Base-by-base conservation (phyloP, 257 asterid species). In the Haberlea rhodopensis region DNA sequence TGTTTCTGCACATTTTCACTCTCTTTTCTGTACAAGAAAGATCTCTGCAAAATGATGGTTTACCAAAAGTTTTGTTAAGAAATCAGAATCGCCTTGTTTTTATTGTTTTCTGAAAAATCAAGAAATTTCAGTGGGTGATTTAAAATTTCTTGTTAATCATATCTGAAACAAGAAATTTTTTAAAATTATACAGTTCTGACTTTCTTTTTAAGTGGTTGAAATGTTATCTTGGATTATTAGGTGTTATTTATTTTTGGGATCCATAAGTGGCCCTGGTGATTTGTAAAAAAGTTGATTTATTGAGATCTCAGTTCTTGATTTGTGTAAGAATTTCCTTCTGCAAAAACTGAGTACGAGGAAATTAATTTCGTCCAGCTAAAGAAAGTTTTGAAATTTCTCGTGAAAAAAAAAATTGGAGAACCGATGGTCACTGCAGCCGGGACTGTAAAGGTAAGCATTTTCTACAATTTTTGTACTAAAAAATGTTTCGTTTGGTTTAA, bases 401-500 rank as follows among this genome's bases (percentile, higher is more conserved):
- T 43, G 16, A 40, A 68, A 43, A 20, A 28, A 32, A 53, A 37
- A 20, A 34, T 57, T 25, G 58, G 65, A 72, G 66, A 59, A 73
- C 8, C 67, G 22, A 78, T 75, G 77, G 67, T 57, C 68, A 64
- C 79, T 69, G 74, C 81, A 64, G 76, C 75, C 55, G 82, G 77
- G 87, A 67, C 55, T 72, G 1, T 21, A 61, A 73, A 69, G 86
- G 96, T 88, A 65, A 67, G 77, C 43, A 13, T 18, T 69, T 67
- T 25, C n/a, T 11, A n/a, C n/a, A n/a, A 20, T 54, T 60, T 76
- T 24, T 46, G 6, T 60, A 6, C 34, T 52, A 25, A 46, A 51
- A 43, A 34, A 43, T 43, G 51, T 16, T 43, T 43, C 20, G 4
- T 61, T 68, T 34, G 15, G 48, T 29, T 20, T 54, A 18, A 2